Evolutionary conservation across 2,329 filamentous ascomycete genomes (phyloP).

Genomic region (Hymenoscyphus fructigenus): DNA sequence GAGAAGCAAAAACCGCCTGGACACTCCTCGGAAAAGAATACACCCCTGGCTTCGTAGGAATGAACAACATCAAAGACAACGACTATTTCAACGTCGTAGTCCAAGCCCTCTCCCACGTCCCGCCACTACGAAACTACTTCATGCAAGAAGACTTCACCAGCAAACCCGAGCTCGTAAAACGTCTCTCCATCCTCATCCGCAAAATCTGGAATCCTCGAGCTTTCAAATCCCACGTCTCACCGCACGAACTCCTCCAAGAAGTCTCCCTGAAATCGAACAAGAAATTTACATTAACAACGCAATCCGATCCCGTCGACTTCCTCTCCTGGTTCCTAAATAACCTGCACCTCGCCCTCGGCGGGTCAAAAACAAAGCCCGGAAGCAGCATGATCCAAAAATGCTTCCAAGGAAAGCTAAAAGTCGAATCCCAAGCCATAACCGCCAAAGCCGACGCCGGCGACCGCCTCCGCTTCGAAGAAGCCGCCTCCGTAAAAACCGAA

Average conservation of each 20-base stretch:
- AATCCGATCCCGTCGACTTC: conserved; percentile 96
- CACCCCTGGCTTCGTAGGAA: conserved; percentile 90
- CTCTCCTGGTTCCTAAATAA: conserved; percentile 97
- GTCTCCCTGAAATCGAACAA: conserved; percentile 88
- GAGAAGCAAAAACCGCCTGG: conserved; percentile 61
- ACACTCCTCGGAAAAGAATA: conserved; percentile 84
- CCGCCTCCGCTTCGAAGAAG: conserved; percentile 88
- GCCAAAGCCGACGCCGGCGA: conserved; percentile 85
- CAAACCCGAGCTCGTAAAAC: conserved; percentile 78
- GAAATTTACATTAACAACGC: conserved; percentile 83
- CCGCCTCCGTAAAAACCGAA: conserved; percentile 75
- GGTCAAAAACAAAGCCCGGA: conserved; percentile 80
- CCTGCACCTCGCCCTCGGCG: conserved; percentile 86
- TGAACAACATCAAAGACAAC: conserved; percentile 99
- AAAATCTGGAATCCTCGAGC: conserved; percentile 98
- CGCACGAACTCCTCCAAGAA: conserved; percentile 94
- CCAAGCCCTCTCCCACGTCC: conserved; percentile 86
- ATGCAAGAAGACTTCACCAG: conserved; percentile 78
- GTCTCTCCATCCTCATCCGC: conserved; percentile 84
- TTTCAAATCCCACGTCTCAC: conserved; percentile 95
- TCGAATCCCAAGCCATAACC: conserved; percentile 92
- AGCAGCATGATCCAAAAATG: conserved; percentile 86
- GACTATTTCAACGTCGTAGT: conserved; percentile 97
- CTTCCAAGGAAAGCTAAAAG: conserved; percentile 88
- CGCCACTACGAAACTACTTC: conserved; percentile 86